These are phyloP conservation scores for Erodium texanum DNA, from an alignment of 441 rosid species.

Conservation along the genomic window DNA sequence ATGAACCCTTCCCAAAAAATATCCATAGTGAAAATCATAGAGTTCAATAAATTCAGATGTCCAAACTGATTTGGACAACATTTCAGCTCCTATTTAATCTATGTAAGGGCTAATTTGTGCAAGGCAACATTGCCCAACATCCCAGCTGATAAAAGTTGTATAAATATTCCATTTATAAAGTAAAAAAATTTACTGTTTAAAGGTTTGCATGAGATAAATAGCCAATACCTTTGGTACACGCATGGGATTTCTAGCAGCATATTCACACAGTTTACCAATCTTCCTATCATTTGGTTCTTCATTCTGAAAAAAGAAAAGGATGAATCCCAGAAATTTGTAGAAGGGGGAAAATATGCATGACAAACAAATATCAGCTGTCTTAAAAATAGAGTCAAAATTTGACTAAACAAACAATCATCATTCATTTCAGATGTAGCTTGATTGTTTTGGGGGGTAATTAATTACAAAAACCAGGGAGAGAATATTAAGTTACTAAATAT, in stretches of 20 bases:
- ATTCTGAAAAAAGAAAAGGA: slow-evolving; percentile 36
- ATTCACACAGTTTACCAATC: slow-evolving; percentile 89
- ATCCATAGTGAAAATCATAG: background rate
- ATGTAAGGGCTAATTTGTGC: background rate
- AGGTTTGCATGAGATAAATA: slow-evolving; percentile 6
- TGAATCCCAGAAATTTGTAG: background rate
- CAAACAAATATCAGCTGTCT: background rate
- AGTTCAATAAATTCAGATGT: background rate
- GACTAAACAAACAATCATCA: no score
- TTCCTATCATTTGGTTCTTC: slow-evolving; percentile 80
- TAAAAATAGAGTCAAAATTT: background rate
- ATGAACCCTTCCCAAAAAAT: background rate
- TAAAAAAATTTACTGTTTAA: background rate
- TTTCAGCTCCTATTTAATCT: background rate
- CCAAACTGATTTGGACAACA: slow-evolving; percentile 1
- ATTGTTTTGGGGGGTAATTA: slow-evolving; percentile 2
- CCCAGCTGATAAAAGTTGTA: background rate
- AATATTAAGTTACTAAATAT: slow-evolving; percentile 7
- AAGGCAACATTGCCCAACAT: background rate
- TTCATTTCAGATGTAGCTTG: background rate
- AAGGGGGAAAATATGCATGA: background rate
- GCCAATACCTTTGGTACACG: slow-evolving; percentile 87
- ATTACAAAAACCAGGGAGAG: slow-evolving; percentile 1
- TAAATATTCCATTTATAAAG: background rate
- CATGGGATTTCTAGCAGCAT: slow-evolving; percentile 80